Conservation (phyloP, 2,329 filamentous ascomycete genomes). For the Cladosporium sp. region DNA sequence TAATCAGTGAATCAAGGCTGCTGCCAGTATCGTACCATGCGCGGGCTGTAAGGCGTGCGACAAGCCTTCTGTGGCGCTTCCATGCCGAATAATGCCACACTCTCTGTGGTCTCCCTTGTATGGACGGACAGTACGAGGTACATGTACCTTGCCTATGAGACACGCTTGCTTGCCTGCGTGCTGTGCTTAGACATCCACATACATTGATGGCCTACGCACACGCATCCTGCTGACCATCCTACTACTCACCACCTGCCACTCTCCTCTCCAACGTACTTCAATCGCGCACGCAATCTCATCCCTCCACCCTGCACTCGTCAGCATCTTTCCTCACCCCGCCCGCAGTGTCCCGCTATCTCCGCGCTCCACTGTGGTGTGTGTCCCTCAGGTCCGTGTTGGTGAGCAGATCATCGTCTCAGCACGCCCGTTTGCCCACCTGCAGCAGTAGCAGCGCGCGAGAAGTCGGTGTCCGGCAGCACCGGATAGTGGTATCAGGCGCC, state of each 20-base stretch:
- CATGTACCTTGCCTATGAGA: neutral
- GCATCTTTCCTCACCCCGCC: neutral
- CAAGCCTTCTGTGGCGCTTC: neutral
- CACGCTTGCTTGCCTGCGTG: neutral
- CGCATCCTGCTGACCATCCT: neutral
- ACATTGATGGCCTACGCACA: neutral
- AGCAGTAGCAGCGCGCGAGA: no score
- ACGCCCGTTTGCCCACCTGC: neutral
- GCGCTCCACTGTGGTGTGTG: no score
- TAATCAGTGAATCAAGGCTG: neutral
- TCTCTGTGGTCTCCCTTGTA: neutral
- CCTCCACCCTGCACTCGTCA: neutral
- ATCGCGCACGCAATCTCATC: neutral
- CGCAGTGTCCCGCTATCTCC: neutral
- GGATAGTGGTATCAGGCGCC: neutral
- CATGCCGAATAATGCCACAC: neutral
- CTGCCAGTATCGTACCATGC: neutral
- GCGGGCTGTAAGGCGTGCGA: conserved; percentile 3
- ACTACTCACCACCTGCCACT: neutral
- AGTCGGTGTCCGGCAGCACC: conserved; percentile 7
- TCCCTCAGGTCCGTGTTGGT: neutral
- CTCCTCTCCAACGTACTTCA: neutral
- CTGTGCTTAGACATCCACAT: neutral
- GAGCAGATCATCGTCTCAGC: neutral
- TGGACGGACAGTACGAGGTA: neutral